These are phyloP conservation scores for Pseudopyrenochaeta lycopersici DNA, from an alignment of 2,329 filamentous ascomycete species.

Conservation along the genomic window DNA sequence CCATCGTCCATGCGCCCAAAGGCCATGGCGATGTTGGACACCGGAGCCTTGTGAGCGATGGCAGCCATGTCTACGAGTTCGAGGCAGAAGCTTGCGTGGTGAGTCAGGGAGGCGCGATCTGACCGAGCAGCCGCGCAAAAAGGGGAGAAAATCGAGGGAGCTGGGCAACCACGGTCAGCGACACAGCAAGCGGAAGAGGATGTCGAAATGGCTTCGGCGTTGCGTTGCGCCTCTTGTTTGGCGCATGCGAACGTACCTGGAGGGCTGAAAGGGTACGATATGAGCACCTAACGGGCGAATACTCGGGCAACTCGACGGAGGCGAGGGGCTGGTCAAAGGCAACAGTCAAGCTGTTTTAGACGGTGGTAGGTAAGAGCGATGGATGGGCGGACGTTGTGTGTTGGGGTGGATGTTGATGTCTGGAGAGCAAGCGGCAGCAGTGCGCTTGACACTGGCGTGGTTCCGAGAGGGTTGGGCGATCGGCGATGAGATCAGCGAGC, in stretches of 20 bases:
- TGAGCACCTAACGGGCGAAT: neutral
- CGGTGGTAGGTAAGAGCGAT: slow-evolving; percentile 21
- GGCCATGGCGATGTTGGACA: slow-evolving; percentile 53
- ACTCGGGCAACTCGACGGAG: neutral
- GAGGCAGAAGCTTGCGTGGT: slow-evolving; percentile 36
- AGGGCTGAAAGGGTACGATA: slow-evolving; percentile 4
- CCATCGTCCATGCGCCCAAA: slow-evolving; percentile 46
- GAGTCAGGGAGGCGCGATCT: slow-evolving; percentile 31
- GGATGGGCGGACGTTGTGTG: slow-evolving; percentile 23
- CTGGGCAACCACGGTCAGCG: slow-evolving; percentile 1
- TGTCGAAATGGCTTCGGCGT: neutral
- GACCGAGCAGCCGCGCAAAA: slow-evolving; percentile 22
- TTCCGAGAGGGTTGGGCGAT: slow-evolving; percentile 38
- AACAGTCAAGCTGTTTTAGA: slow-evolving; percentile 26
- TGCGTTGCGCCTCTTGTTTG: neutral
- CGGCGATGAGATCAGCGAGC: slow-evolving; percentile 46
- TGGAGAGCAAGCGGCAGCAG: slow-evolving; percentile 42
- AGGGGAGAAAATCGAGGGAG: neutral
- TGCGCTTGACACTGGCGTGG: slow-evolving; percentile 30
- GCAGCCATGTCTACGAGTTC: slow-evolving; percentile 45
- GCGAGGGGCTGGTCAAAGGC: slow-evolving; percentile 17
- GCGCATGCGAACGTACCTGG: slow-evolving; percentile 11
- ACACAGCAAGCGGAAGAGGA: neutral
- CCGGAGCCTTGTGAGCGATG: slow-evolving; percentile 39
- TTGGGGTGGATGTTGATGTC: slow-evolving; percentile 17